phyloP scores from a whole-genome alignment of 116 monocot genomes.

The Papilionanthe hybrid region DNA sequence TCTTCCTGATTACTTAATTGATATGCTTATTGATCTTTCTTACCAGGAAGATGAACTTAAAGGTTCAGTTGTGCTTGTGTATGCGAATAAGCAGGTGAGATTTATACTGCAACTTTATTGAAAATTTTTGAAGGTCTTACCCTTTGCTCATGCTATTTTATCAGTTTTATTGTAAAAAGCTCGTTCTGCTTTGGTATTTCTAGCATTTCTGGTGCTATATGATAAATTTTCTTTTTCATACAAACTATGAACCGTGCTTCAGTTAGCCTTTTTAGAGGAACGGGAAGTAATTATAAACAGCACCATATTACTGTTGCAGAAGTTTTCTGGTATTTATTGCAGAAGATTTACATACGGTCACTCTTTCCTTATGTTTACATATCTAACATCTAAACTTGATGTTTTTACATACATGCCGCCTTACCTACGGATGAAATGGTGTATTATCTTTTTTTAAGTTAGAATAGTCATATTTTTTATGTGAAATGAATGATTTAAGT shows the following conservation, averaged over 20 bases:
- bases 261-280: no score
- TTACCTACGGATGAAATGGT: no score
- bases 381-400: no score
- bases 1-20: neutral
- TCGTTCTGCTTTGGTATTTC: neutral
- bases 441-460: no score
- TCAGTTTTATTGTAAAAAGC: neutral
- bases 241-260: neutral
- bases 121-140: neutral
- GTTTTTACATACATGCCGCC: no score
- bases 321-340: neutral
- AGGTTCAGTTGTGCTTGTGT: slow-evolving; percentile 85
- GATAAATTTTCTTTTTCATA: neutral
- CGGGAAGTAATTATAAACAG: no score
- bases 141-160: neutral
- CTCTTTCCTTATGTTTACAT: no score
- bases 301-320: neutral
- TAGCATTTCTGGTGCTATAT: neutral
- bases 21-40: slow-evolving; percentile 10
- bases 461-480: no score
- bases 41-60: slow-evolving; percentile 90
- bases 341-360: no score
- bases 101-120: neutral
- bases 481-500: no score
- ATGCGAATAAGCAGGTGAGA: slow-evolving; percentile 95